Evolutionary conservation across 495 filamentous ascomycete genomes (phyloP).

Genomic region (Penicillium argentinense): DNA sequence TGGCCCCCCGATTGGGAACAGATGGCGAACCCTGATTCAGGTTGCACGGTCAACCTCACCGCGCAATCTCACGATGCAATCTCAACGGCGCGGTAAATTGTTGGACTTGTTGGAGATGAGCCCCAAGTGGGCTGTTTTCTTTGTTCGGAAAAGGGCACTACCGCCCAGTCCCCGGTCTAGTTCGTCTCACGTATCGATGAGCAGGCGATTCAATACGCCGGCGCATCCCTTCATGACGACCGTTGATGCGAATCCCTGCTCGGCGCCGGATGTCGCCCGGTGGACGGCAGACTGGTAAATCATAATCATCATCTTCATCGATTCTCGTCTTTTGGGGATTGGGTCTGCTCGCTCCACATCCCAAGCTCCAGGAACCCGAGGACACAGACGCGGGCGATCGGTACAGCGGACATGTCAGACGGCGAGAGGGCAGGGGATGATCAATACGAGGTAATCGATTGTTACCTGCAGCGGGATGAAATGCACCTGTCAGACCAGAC

Average conservation of each 20-base stretch:
- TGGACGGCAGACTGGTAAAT: background rate
- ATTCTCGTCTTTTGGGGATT: background rate
- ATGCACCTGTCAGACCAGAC: conserved; percentile 24
- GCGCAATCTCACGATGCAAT: too few relatives aligned
- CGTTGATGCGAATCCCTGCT: background rate
- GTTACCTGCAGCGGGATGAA: conserved; percentile 21
- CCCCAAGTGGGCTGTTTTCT: too few relatives aligned
- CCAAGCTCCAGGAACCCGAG: conserved; percentile 19
- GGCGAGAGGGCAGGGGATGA: background rate
- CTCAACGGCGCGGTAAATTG: too few relatives aligned
- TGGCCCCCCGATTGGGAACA: conserved; percentile 16
- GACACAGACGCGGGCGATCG: conserved; percentile 17
- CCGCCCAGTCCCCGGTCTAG: background rate
- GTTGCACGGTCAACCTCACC: background rate
- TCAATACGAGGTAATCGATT: conserved; percentile 6
- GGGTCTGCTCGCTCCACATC: conserved; percentile 4
- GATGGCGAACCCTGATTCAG: conserved; percentile 12
- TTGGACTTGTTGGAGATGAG: too few relatives aligned
- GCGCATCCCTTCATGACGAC: background rate
- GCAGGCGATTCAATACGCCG: too few relatives aligned
- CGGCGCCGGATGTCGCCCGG: conserved; percentile 1
- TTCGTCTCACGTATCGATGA: too few relatives aligned
- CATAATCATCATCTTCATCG: background rate
- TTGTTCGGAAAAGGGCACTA: background rate
- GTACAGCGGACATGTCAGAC: conserved; percentile 8